Evolutionary conservation across 2,329 filamentous ascomycete species (phyloP), one percentile per base, ranked within the genome.

Genomic region (Fusarium coffeatum): DNA sequence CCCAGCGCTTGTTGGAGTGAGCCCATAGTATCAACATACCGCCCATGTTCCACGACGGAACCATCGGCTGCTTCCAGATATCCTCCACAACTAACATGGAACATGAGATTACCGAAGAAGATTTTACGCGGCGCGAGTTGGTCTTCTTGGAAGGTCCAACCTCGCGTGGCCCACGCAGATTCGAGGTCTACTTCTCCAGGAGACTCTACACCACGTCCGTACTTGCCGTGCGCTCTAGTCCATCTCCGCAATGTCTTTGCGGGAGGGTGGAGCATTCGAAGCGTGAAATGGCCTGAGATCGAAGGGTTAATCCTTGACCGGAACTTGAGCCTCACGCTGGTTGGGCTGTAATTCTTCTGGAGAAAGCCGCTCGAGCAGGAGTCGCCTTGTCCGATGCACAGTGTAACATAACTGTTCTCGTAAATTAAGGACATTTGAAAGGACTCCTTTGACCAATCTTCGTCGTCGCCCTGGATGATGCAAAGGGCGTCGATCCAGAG

Each of bases 21-120:
- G 13, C 2, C 15, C 25, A 43, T 54, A 0, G 2, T 4, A 1
- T 54, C 6, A 2, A 43, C 0, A 4, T 32, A 54, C 0, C n/a
- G 20, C 1, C 0, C 10, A 8, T 32, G 20, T 1, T 2, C 13
- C 5, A 45, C 4, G 1, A 1, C 3, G 2, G 50, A 4, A 3
- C 37, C 2, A 6, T 45, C 50, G 1, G 50, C 50, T 32, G 40
- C 37, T 43, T 54, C 37, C 2, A 54, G 11, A 1, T 28, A 0
- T 0, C 27, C 30, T 0, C 6, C 51, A 0, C 8, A 20, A n/a
- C 27, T 55, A 2, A 32, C 40, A 3, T 54, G 51, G 2, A 54
- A 54, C 8, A 32, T 34, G 0, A 54, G 0, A 1, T 45, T 54
- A 0, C 40, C 51, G 0, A 54, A 54, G 12, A 32, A 34, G 8